Evolutionary conservation across 371 early-diverging fungal species (phyloP).

Genomic region (Mortierella sp.): DNA sequence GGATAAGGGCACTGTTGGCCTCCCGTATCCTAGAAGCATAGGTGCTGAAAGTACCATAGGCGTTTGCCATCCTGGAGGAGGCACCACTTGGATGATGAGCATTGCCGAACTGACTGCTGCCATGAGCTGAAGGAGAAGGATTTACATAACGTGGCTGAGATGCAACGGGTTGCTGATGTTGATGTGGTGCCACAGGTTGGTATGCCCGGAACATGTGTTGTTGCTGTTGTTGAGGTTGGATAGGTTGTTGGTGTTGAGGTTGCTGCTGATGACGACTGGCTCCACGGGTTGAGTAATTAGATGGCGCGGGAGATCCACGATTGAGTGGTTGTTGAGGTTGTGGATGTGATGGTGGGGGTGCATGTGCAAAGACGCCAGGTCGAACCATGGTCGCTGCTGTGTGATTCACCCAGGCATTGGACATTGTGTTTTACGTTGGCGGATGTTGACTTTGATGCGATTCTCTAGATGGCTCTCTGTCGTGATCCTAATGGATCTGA

Average conservation of each 20-base stretch:
- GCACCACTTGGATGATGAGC: conserved; percentile 7
- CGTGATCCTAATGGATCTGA: too few relatives aligned
- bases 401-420: conserved; percentile 23
- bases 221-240: not conserved
- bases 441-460: too few relatives aligned
- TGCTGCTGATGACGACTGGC: conserved; percentile 29
- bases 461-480: not conserved
- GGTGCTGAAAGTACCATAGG: conserved; percentile 46
- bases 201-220: not conserved
- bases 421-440: not conserved
- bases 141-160: not conserved
- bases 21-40: conserved; percentile 56
- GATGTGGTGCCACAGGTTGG: not conserved
- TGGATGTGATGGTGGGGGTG: too few relatives aligned
- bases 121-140: not conserved
- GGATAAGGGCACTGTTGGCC: conserved; percentile 46
- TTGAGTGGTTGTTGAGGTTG: not conserved
- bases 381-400: conserved; percentile 19
- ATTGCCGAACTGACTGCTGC: conserved; percentile 1
- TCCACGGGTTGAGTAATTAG: conserved; percentile 19
- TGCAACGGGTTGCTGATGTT: conserved; percentile 6
- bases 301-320: conserved; percentile 24
- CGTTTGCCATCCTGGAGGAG: conserved; percentile 29
- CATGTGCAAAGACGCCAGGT: not conserved
- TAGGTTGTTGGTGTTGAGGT: conserved; percentile 2